Base-by-base conservation (phyloP, 768 basidiomycete genomes). In the Mycena vitilis region DNA sequence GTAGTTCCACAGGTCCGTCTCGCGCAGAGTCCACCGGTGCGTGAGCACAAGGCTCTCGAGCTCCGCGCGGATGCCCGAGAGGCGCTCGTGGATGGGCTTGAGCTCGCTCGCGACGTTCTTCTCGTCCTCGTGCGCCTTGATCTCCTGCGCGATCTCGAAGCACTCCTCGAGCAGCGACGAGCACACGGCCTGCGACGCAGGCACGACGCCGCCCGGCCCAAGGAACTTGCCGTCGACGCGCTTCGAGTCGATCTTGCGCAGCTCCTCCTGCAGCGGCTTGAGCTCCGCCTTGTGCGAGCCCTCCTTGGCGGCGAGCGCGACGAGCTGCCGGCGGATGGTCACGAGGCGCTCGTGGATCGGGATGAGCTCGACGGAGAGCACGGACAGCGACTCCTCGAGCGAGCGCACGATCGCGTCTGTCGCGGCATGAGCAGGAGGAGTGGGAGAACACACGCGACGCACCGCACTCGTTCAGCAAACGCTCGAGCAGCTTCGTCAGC, bases 211-310 rank as follows among this genome's bases (percentile, higher is more conserved):
- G 5, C 94, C 94, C 25, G 95, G 93, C 0, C 95, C 95, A 22
- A 97, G 84, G 80, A 98, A 99, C 78, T 97, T 97, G 61, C 96
- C 96, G 76, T 98, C 95, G 5, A 97, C 95, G 18, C 96, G 94
- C 80, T 95, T 92, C 92, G 93, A 91, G 83, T 99, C 98, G 73
- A 99, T 97, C 81, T 92, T 94, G 64, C 97, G 88, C 62, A 99
- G 85, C 75, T 99, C 98, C 78, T 98, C 95, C 65, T 93, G 87
- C 53, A 98, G 80, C 51, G 94, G 91, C 80, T 96, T 96, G 65
- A 97, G 86, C 78, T 98, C 96, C 10, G 89, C 82, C 78, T 95
- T 96, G 71, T 91, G 88, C 8, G 91, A 87, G 13, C 93, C 92
- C 71, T 93, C 93, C 79, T 95, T 95, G 8, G 94, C 93, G 25